Base-by-base conservation (phyloP, 2,329 filamentous ascomycete species). In the Diaporthe caulivora region DNA sequence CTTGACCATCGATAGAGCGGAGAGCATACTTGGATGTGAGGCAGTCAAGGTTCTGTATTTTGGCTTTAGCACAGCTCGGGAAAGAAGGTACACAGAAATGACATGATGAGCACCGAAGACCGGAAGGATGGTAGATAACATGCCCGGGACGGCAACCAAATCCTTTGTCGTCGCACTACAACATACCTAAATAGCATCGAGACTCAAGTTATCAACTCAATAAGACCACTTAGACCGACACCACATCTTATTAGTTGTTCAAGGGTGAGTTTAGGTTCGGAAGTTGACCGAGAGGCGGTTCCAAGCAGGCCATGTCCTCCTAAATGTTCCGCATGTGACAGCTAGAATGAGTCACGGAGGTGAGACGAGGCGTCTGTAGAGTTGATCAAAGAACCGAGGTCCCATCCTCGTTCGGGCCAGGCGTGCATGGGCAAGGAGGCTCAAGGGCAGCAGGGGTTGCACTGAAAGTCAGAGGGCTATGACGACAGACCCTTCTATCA, bases 321-420 rank as follows among this genome's bases (percentile, higher is more conserved):
- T 70, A 73, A 29, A 60, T 60, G 18, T 70, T 68, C 73, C 73
- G 71, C 73, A 75, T 75, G 73, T 75, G 73, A 75, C 29, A 73
- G 55, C 24, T 62, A 21, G 18, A n/a, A 29, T 26, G 69, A 72
- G 54, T 55, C 64, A 55, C 44, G 31, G 21, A 58, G 44, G 29
- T 58, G 24, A 57, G n/a, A 44, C 57, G 26, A 26, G 49, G 53
- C n/a, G 21, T 5, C 29, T n/a, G 29, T 42, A n/a, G 15, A 24
- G n/a, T 53, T 57, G 57, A 42, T 67, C 31, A 34, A 60, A 72
- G 60, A 74, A 44, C 73, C 73, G 70, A 72, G 73, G 73, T 72
- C 51, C 57, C 71, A 37, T 24, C n/a, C 37, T 42, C 17, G 42
- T 18, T 31, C 34, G 24, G 55, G 54, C 57, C 57, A 51, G 44